These are phyloP conservation scores for Chaetomium strumarium DNA, from an alignment of 2,329 filamentous ascomycete genomes.

Conservation along the genomic window DNA sequence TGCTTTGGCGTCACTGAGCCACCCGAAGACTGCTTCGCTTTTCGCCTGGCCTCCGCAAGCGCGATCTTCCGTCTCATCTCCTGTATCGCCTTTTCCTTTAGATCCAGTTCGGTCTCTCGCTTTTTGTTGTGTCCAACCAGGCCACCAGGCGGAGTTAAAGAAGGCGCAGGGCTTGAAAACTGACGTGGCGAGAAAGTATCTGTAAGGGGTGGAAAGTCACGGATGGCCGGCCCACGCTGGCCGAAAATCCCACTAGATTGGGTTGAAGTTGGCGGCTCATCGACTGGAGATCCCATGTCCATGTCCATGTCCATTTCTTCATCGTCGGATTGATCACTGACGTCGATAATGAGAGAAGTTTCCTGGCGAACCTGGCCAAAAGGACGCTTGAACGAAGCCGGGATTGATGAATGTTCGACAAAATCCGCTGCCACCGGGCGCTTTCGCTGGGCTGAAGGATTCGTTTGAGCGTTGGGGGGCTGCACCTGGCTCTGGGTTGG, in stretches of 20 bases:
- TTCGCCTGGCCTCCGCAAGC: slow-evolving; percentile 52
- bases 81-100: slow-evolving; percentile 54
- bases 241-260: slow-evolving; percentile 29
- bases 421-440: slow-evolving; percentile 62
- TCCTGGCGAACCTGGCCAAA: slow-evolving; percentile 55
- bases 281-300: slow-evolving; percentile 55
- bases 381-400: slow-evolving; percentile 49
- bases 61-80: slow-evolving; percentile 55
- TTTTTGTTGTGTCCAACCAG: slow-evolving; percentile 30
- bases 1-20: slow-evolving; percentile 29
- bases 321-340: slow-evolving; percentile 65
- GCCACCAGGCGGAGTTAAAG: slow-evolving; percentile 35
- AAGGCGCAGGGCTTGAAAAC: slow-evolving; percentile 35
- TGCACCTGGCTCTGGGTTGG: slow-evolving; percentile 17
- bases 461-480: slow-evolving; percentile 18
- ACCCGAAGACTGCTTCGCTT: slow-evolving; percentile 31
- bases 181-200: slow-evolving; percentile 35
- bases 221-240: slow-evolving; percentile 35
- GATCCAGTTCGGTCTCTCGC: slow-evolving; percentile 38
- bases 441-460: slow-evolving; percentile 31
- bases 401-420: slow-evolving; percentile 45
- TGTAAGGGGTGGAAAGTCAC: slow-evolving; percentile 41
- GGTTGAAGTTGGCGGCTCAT: slow-evolving; percentile 33
- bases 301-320: slow-evolving; percentile 64
- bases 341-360: slow-evolving; percentile 70